A percentile compares a stretch with the other conserved stretches of the same genome.
Conservation (phyloP, 2,329 filamentous ascomycete genomes). For the Capronia americana region DNA sequence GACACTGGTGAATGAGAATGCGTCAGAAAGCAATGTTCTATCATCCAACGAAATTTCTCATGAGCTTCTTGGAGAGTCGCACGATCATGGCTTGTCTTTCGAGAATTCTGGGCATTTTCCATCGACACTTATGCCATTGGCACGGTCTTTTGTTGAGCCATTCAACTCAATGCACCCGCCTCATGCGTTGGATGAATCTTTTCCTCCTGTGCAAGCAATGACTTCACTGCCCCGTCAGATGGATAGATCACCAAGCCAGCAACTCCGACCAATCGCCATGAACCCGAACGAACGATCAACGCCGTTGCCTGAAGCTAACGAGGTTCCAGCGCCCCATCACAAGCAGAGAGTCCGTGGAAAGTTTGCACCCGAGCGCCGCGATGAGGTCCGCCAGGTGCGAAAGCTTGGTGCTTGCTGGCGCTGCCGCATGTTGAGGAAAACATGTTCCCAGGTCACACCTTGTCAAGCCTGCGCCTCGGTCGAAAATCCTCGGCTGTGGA, state of each 20-base stretch:
- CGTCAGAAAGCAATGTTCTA: not conserved
- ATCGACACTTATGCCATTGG: not conserved
- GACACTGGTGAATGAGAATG: slow-evolving; percentile 46
- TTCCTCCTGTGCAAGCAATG: slow-evolving; percentile 1
- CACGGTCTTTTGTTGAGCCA: not conserved
- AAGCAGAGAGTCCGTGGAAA: slow-evolving; percentile 59
- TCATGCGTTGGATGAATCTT: not conserved
- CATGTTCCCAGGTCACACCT: slow-evolving; percentile 66
- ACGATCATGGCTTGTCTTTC: slow-evolving; percentile 4
- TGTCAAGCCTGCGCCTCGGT: slow-evolving; percentile 65
- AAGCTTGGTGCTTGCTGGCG: slow-evolving; percentile 67
- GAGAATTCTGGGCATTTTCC: not conserved
- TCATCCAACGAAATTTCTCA: slow-evolving; percentile 14
- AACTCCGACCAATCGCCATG: slow-evolving; percentile 52
- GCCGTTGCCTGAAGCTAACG: slow-evolving; percentile 42
- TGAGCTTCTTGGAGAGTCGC: slow-evolving; percentile 13
- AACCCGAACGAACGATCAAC: slow-evolving; percentile 47
- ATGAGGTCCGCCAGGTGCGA: slow-evolving; percentile 65
- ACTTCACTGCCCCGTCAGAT: not conserved
- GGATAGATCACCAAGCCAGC: slow-evolving; percentile 10
- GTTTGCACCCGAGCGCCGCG: slow-evolving; percentile 63
- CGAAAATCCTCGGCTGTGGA: slow-evolving; percentile 67
- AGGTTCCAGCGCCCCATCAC: slow-evolving; percentile 51
- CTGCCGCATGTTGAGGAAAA: slow-evolving; percentile 70
- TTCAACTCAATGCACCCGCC: not conserved